Conservation (phyloP, 768 basidiomycete genomes). For the Boletus reticulatus region DNA sequence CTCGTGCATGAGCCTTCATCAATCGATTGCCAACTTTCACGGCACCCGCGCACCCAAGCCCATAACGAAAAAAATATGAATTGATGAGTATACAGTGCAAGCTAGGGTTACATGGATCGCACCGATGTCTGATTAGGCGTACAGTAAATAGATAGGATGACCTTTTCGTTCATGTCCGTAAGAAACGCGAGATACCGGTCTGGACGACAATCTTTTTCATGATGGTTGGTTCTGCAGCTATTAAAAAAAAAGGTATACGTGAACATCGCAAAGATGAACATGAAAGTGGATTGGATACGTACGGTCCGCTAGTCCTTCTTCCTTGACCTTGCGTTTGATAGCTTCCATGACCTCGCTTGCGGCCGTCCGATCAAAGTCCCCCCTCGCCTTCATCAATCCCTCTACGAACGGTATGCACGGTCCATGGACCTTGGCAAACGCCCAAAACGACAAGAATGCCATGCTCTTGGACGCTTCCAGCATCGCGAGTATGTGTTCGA, state of each 20-base stretch:
- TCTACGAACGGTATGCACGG: conserved; percentile 93
- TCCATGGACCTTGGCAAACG: conserved; percentile 91
- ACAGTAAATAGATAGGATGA: not conserved
- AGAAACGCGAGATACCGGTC: conserved; percentile 71
- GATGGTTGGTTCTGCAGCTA: conserved; percentile 81
- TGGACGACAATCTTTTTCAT: conserved; percentile 89
- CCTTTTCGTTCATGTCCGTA: conserved; percentile 40
- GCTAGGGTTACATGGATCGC: too few species aligned
- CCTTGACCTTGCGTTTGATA: conserved; percentile 88
- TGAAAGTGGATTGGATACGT: conserved; percentile 33
- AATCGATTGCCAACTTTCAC: too few species aligned
- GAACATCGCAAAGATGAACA: not conserved
- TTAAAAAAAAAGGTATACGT: not conserved
- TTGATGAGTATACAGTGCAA: conserved; percentile 7
- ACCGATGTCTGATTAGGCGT: not conserved
- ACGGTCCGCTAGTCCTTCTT: conserved; percentile 83
- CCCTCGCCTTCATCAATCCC: conserved; percentile 81
- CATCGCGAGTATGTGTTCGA: conserved; percentile 80
- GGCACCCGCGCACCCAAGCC: too few species aligned
- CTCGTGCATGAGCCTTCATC: too few species aligned
- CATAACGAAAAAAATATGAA: too few species aligned
- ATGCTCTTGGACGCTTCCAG: conserved; percentile 86
- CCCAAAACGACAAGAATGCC: conserved; percentile 90
- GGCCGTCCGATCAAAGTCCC: conserved; percentile 86
- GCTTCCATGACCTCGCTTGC: conserved; percentile 93